Evolutionary conservation across 2,329 filamentous ascomycete species (phyloP).

Genomic region (Calonectria crousiana): DNA sequence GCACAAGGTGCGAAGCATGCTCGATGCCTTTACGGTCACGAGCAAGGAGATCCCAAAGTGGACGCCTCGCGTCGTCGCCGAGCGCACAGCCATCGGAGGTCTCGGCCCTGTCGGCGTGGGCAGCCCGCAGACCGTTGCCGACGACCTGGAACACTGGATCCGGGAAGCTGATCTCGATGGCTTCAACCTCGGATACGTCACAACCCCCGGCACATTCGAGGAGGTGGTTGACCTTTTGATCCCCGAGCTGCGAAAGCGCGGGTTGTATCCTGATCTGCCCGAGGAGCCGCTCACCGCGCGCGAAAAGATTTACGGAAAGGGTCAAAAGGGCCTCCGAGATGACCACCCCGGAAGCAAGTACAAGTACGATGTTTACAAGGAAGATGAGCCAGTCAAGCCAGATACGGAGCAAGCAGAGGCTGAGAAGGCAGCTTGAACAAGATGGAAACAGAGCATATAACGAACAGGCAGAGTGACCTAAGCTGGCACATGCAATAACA

Average conservation of each 20-base stretch:
- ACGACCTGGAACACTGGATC: constrained; percentile 60
- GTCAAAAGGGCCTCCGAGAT: constrained; percentile 65
- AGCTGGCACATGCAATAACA: not conserved
- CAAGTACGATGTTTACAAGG: constrained; percentile 72
- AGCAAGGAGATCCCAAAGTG: constrained; percentile 58
- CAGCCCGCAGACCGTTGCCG: constrained; percentile 55
- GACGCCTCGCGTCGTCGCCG: constrained; percentile 58
- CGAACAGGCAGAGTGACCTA: not conserved
- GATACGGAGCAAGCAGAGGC: not conserved
- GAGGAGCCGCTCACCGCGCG: constrained; percentile 60
- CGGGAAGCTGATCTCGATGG: constrained; percentile 56
- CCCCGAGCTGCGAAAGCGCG: constrained; percentile 45
- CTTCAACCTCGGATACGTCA: constrained; percentile 57
- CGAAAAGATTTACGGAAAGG: constrained; percentile 73
- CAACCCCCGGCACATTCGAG: constrained; percentile 53
- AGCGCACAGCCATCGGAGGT: constrained; percentile 57
- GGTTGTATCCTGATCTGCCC: constrained; percentile 42
- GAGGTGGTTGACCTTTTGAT: constrained; percentile 48
- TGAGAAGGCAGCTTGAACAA: not conserved
- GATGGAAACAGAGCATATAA: not conserved
- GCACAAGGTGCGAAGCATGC: constrained; percentile 61
- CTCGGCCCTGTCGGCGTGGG: constrained; percentile 52
- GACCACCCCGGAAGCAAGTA: constrained; percentile 72
- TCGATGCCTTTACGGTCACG: constrained; percentile 62
- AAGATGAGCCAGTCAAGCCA: constrained; percentile 51